Evolutionary conservation across 192 early-diverging fungal genomes (phyloP), one percentile per base, ranked within the genome.

Genomic region (Coemansia sp.): DNA sequence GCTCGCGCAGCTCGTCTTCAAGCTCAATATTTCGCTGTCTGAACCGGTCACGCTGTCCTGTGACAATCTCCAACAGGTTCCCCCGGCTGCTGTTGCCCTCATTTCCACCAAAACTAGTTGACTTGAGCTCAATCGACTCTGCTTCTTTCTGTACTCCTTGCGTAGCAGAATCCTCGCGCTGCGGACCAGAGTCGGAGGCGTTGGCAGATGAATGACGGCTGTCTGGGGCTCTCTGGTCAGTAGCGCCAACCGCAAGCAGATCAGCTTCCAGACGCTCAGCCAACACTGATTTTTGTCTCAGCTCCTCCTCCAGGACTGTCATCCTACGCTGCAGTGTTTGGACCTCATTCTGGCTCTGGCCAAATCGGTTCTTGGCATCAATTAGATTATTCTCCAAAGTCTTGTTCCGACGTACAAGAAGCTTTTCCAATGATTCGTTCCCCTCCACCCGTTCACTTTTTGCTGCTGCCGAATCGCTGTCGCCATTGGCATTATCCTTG

Each of bases 11-110:
- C 49, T 87, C 83, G 34, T 92, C 88, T 49, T 95, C 92, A 23
- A 94, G 77, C 61, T 96, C 93, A n/a, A 81, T 78, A 73, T 93
- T 93, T 25, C 92, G 80, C 65, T 95, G 91, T 32, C 91, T 82
- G 84, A 94, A 96, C 27, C 95, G 71, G 71, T 97, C 92, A 31
- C 95, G 85, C 69, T 97, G 95, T 27, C 87, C 84, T 0, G 93
- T 91, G 7, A 97, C 82, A 55, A 97, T 95, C 2, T 91, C 90
- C 21, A 96, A 67, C 44, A 97, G 6, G 10, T 38, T 38, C 10
- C 34, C 34, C 6, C 28, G 23, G 7, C 66, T 59, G 41, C 51
- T 16, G 14, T 26, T 28, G 18, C 19, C 50, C 21, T n/a, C n/a
- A n/a, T n/a, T n/a, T 49, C 53, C 2, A 30, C 18, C 50, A 30